Evolutionary conservation across 495 filamentous ascomycete species (phyloP).

Genomic region (Glutinoglossum americanum): DNA sequence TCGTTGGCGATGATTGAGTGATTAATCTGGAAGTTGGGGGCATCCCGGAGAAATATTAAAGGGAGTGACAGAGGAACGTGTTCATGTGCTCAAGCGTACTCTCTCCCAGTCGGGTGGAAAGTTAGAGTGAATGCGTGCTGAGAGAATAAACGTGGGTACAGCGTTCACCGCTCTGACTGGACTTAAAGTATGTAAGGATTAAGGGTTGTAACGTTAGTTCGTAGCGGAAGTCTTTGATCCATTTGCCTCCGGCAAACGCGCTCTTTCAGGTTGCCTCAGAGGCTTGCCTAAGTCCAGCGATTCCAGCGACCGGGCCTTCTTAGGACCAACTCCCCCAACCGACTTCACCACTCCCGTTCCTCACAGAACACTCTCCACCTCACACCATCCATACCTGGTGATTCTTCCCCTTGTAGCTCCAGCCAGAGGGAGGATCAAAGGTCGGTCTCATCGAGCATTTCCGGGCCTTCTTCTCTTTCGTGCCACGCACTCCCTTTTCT

Average conservation of each 20-base stretch:
- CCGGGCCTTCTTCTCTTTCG: background rate
- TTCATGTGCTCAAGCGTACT: too few species aligned
- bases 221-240: background rate
- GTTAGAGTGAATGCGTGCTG: background rate
- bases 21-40: background rate
- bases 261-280: background rate
- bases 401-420: constrained; percentile 2
- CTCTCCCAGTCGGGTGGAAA: background rate
- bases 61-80: background rate
- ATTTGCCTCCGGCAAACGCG: constrained; percentile 1
- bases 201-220: background rate
- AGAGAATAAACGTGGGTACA: background rate
- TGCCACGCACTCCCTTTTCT: background rate
- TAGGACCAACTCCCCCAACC: background rate
- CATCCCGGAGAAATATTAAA: background rate
- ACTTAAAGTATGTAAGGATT: background rate
- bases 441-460: background rate
- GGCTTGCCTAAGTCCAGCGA: background rate
- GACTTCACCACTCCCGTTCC: background rate
- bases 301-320: background rate
- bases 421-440: background rate
- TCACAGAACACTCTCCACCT: background rate
- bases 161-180: background rate
- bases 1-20: background rate
- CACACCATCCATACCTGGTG: background rate